Evolutionary conservation across 108 stramenopile species (phyloP).

Genomic region (Aurantiochytrium sp.): DNA sequence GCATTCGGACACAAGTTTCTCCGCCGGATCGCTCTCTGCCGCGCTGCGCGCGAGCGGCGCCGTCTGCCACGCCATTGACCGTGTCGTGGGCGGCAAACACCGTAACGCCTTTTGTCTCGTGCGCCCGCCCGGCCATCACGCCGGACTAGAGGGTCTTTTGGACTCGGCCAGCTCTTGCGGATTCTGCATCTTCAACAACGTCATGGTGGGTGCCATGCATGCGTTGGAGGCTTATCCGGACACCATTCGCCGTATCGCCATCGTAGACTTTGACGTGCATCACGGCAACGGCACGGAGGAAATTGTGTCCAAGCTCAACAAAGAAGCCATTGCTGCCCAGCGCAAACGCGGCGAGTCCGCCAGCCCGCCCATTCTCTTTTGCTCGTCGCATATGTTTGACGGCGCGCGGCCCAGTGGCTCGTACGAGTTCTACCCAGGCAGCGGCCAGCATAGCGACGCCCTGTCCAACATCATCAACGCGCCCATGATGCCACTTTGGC

Average conservation of each 20-base stretch:
- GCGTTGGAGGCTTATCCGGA: constrained; percentile 48
- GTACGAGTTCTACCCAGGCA: constrained; percentile 92
- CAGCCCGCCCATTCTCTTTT: constrained; percentile 63
- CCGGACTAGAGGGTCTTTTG: constrained; percentile 30
- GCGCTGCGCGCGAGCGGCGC: constrained; percentile 52
- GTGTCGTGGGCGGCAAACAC: constrained; percentile 30
- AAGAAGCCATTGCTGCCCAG: constrained; percentile 60
- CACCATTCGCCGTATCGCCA: constrained; percentile 60
- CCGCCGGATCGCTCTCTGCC: constrained; percentile 33
- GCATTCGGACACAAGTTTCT: constrained; percentile 42
- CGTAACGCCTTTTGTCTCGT: constrained; percentile 90
- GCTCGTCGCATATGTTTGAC: constrained; percentile 83
- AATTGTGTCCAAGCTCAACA: constrained; percentile 64
- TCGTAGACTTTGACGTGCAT: constrained; percentile 95
- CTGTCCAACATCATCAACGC: constrained; percentile 89
- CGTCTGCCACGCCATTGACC: constrained; percentile 48
- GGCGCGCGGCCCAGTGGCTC: constrained; percentile 21
- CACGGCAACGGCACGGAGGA: constrained; percentile 98
- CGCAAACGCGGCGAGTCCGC: constrained; percentile 23
- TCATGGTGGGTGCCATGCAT: constrained; percentile 92
- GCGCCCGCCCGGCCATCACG: constrained; percentile 97
- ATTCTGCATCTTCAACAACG: constrained; percentile 96
- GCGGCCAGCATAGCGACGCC: constrained; percentile 75
- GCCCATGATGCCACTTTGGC: constrained; percentile 80
- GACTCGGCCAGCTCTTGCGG: constrained; percentile 68